Percentiles rank a stretch among this genome's conserved stretches.
These are phyloP conservation scores for Pestalotiopsis sp. DNA, from an alignment of 2,329 filamentous ascomycete species.

Conservation along the genomic window DNA sequence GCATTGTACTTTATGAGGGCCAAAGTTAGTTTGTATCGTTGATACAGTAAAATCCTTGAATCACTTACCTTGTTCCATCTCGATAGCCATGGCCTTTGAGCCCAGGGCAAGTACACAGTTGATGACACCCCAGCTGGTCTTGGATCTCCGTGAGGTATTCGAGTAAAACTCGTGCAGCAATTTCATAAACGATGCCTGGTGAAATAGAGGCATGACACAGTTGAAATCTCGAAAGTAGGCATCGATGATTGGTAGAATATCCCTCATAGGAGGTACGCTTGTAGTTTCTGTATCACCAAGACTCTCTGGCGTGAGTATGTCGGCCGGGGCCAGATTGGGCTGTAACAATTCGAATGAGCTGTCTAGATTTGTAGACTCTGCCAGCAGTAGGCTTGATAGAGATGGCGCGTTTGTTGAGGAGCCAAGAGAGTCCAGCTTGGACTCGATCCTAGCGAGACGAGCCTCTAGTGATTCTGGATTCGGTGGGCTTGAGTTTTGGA, in stretches of 20 bases:
- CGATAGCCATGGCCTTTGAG: slow-evolving; percentile 28
- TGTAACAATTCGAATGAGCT: neutral
- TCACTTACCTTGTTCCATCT: slow-evolving; percentile 16
- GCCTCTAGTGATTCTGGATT: slow-evolving; percentile 21
- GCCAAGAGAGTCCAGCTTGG: slow-evolving; percentile 27
- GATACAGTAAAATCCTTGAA: neutral
- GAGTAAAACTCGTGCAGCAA: slow-evolving; percentile 39
- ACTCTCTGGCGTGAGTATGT: slow-evolving; percentile 1
- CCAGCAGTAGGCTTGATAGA: slow-evolving; percentile 2
- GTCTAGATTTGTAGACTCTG: neutral
- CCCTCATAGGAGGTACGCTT: slow-evolving; percentile 33
- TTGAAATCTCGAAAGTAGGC: slow-evolving; percentile 40
- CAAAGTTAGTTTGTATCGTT: neutral
- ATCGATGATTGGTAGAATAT: slow-evolving; percentile 38
- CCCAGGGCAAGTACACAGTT: slow-evolving; percentile 42
- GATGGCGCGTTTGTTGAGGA: neutral
- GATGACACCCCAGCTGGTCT: slow-evolving; percentile 39
- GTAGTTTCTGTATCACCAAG: neutral
- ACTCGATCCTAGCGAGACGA: slow-evolving; percentile 31
- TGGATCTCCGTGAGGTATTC: slow-evolving; percentile 24
- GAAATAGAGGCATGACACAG: slow-evolving; percentile 39
- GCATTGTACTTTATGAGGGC: neutral
- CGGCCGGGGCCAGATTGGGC: neutral
- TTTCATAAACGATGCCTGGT: slow-evolving; percentile 38
- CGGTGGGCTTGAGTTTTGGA: neutral